A percentile compares a stretch with the other conserved stretches of the same genome.
Evolutionary conservation across 1,284 basidiomycete species (phyloP).

Genomic region (Trichosporon asahii): DNA sequence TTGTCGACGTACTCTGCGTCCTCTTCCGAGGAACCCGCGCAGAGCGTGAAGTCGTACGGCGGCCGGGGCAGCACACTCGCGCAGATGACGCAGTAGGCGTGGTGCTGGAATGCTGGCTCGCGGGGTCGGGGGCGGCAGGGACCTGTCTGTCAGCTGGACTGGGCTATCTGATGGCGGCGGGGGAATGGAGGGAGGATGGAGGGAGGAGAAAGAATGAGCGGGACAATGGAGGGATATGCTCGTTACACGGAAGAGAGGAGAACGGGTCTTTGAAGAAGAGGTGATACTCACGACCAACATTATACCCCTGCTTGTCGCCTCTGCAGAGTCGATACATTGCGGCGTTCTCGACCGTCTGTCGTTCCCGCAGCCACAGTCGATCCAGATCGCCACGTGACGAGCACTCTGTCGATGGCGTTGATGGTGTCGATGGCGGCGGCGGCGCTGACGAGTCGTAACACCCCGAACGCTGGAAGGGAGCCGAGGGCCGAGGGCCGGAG

Average conservation of each 20-base stretch:
- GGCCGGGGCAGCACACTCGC: background rate
- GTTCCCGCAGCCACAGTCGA: background rate
- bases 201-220: background rate
- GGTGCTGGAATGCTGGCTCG: background rate
- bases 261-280: too few relatives aligned
- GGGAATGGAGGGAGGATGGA: background rate
- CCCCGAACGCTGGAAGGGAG: too few relatives aligned
- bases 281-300: background rate
- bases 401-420: background rate
- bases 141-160: background rate
- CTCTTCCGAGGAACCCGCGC: background rate
- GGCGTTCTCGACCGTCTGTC: too few relatives aligned
- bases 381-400: background rate
- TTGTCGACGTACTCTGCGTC: background rate
- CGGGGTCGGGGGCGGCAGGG: background rate
- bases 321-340: background rate
- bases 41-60: background rate
- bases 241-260: too few relatives aligned
- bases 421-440: background rate
- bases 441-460: too few relatives aligned
- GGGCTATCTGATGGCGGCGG: too few relatives aligned
- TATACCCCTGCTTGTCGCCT: background rate
- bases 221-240: too few relatives aligned
- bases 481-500: too few relatives aligned
- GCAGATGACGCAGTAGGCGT: background rate